Evolutionary conservation across 805 yeast genomes (phyloP), one percentile per base, ranked within the genome.

Genomic region (Torulaspora delbrueckii): DNA sequence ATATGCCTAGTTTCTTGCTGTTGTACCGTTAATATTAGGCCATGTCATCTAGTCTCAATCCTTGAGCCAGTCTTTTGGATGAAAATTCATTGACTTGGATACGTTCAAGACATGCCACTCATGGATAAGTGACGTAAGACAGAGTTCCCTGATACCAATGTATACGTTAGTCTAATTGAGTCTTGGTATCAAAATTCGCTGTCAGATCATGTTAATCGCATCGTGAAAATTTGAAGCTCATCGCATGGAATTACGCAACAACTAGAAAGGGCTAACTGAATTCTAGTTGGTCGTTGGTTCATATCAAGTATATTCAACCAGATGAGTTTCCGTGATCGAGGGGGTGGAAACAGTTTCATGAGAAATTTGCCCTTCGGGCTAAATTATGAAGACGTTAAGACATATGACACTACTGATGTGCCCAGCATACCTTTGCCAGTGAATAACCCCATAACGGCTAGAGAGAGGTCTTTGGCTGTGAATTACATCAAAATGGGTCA

Each of bases 341-440:
- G 73, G n/a, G 63, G 63, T 31, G 60, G 62, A 7, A 50, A 64
- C 63, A 56, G 78, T 55, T 55, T 67, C 68, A 53, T 61, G 39
- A 59, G 62, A 38, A 59, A 57, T 34, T 65, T 84, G 42, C 90
- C 90, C n/a, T 82, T 83, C 64, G 90, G 93, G 8, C 63, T 84
- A 41, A 86, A 81, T 42, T 82, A 79, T 60, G 71, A 75, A 25
- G 91, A 84, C 58, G 71, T 84, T 19, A 62, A 71, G 13, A 61
- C 50, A 62, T 62, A 37, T 63, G 71, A 40, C 67, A 73, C 46
- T 60, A 72, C 49, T 60, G 72, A 53, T 54, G 57, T 54, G 65
- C 79, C 65, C 19, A 50, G 44, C 66, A 60, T 74, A 62, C 64
- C 77, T 19, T 60, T 85, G 18, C 93, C 93, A 1, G 77, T 84